These are phyloP conservation scores for Naematelia encephala DNA, from an alignment of 768 basidiomycete genomes.

Conservation along the genomic window DNA sequence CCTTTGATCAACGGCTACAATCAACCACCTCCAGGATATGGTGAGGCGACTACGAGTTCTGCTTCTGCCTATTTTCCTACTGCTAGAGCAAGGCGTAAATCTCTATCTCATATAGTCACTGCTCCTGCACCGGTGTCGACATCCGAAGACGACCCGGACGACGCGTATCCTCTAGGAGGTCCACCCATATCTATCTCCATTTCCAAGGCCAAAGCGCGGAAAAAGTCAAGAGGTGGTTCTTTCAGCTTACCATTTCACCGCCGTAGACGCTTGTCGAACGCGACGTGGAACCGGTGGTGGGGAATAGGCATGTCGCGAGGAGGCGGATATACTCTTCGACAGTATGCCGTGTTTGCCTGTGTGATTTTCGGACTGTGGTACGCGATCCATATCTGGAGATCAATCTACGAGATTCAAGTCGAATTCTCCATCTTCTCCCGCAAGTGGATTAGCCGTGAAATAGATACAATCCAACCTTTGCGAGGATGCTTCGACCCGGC, in stretches of 20 bases:
- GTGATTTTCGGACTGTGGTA: constrained; percentile 15
- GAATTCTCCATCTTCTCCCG: constrained; percentile 76
- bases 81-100: neutral
- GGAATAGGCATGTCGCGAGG: neutral
- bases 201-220: constrained; percentile 22
- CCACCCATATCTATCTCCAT: constrained; percentile 10
- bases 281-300: constrained; percentile 19
- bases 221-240: constrained; percentile 19
- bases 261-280: constrained; percentile 17
- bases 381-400: constrained; percentile 53
- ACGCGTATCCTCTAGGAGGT: constrained; percentile 25
- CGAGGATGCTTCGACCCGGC: constrained; percentile 39
- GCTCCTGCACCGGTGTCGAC: neutral
- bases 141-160: neutral
- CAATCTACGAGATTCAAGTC: constrained; percentile 67
- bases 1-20: neutral
- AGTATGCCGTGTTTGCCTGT: neutral
- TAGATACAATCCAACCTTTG: constrained; percentile 64
- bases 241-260: constrained; percentile 38
- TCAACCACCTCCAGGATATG: neutral
- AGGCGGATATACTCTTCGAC: neutral
- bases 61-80: neutral
- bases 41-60: neutral
- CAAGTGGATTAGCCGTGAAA: constrained; percentile 69
- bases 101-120: neutral